Base-by-base conservation (phyloP, 345 rosid genomes). In the Dipteronia dyeriana region DNA sequence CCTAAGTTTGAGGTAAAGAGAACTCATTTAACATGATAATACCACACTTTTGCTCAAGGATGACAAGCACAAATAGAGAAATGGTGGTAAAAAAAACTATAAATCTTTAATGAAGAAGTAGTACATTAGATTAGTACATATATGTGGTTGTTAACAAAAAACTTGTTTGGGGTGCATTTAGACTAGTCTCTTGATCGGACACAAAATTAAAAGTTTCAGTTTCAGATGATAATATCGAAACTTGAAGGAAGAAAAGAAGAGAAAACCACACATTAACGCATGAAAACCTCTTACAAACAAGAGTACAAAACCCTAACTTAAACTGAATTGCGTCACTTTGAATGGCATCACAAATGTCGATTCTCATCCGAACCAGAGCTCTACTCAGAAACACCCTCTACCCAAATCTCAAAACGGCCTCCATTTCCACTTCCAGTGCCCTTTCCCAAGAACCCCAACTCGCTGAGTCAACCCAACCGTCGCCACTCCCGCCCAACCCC, bases 401-500 rank as follows among this genome's bases (percentile, higher is more conserved):
- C 82, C 82, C 83, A 14, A 77, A 65, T 73, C 70, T 80, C 83
- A 91, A 86, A 49, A 51, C 84, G 72, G 87, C 94, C 73, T 85
- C 97, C 78, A 83, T 93, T 64, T 89, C 96, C 82, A 83, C 93
- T 11, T 85, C 89, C 81, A 67, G 90, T 20, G 86, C 76, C 83
- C 92, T 92, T 51, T 90, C 82, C 19, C 98, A 95, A 78, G 87
- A 90, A 72, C 87, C 96, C 14, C 90, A 89, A 76, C 91, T 89
- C 75, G 90, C 87, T 23, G 93, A 92, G 6, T 74, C 86, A 59
- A 2, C 70, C 47, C 76, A 77, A 20, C 34, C 79, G 3, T 76
- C 91, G 0, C 89, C 94, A 39, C 92, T 95, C 64, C 99, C 97
- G 2, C 97, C 99, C 0, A 96, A 90, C 80, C 97, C 99, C 0